Conservation (phyloP, 495 filamentous ascomycete genomes). For the Umbilicaria muhlenbergii region DNA sequence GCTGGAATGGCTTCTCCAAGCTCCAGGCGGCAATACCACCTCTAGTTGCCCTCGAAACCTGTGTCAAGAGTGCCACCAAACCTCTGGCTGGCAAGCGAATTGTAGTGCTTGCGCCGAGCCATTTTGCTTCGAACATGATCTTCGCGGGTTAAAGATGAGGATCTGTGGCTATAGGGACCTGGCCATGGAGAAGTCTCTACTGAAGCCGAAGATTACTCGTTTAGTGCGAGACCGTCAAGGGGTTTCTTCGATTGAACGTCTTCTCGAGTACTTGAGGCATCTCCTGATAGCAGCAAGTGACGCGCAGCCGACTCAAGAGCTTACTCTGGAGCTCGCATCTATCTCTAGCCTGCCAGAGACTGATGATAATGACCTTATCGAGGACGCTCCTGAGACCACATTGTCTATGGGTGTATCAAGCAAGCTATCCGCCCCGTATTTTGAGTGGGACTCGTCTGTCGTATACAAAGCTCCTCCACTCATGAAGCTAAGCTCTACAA, state of each 20-base stretch:
- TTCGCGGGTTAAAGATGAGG: constrained; percentile 40
- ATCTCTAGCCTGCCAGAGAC: constrained; percentile 1
- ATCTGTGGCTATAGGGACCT: constrained; percentile 45
- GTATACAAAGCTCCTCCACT: constrained; percentile 11
- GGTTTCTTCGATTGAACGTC: background rate
- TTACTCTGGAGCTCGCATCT: constrained; percentile 2
- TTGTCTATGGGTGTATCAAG: constrained; percentile 13
- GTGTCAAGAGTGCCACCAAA: constrained; percentile 42
- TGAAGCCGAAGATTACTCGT: background rate
- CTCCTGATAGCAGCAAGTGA: background rate
- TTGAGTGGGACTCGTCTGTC: constrained; percentile 9
- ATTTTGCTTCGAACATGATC: constrained; percentile 46
- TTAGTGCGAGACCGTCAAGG: background rate
- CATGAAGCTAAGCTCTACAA: constrained; percentile 24
- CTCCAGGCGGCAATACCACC: constrained; percentile 28
- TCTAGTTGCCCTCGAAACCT: constrained; percentile 40
- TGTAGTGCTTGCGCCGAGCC: constrained; percentile 42
- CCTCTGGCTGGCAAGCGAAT: constrained; percentile 40
- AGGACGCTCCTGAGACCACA: constrained; percentile 6
- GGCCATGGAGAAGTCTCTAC: constrained; percentile 28
- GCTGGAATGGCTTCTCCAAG: constrained; percentile 31
- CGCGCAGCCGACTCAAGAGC: background rate
- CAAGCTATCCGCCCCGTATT: constrained; percentile 24
- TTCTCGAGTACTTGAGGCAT: background rate
- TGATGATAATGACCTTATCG: constrained; percentile 4